Base-by-base conservation (phyloP, 2,329 filamentous ascomycete genomes). In the Colletotrichum lindemuthianum region DNA sequence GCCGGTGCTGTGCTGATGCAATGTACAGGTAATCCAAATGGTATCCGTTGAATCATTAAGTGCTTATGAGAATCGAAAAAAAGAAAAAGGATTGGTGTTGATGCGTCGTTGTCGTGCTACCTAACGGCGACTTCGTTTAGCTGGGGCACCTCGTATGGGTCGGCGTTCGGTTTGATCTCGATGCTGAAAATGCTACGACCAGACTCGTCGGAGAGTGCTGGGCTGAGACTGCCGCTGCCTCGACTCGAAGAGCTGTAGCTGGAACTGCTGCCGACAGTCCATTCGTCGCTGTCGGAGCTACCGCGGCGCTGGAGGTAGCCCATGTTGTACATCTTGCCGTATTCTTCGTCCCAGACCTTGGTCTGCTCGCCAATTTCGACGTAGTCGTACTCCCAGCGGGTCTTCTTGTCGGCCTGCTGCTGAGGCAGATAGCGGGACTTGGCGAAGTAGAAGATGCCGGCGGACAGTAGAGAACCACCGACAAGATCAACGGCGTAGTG, bases 401-500 rank as follows among this genome's bases (percentile, higher is more conserved):
- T 92, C 70, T 86, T 85, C 85, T 97, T 97, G 78, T 93, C 93
- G 55, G 85, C 78, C 77, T 97, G 95, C 64, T 92, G 84, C 65
- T 91, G 88, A 4, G 95, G 94, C 47, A 98, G 79, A 81, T 92
- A 97, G 64, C 89, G 88, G 45, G 90, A 86, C 74, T 92, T 92
- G 60, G 91, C 88, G 66, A 93, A 87, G 79, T 95, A 97, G 83
- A 92, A 98, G 63, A 91, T 88, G 54, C 91, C 82, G 11, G 90
- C 90, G 32, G 93, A 91, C 65, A 93, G 83, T 65, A 97, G 82
- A 75, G 90, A 93, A 70, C 95, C 95, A 40, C 87, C 92, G 33
- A 97, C 92, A 54, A 98, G 84, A 76, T 98, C 95, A 44, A 98
- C 91, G 37, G 94, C 95, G 75, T 98, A 98, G 81, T 98, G 95